A percentile compares a stretch with the other conserved stretches of the same genome.
These are phyloP conservation scores for Candida schatavii DNA, from an alignment of 805 yeast species.

Conservation along the genomic window DNA sequence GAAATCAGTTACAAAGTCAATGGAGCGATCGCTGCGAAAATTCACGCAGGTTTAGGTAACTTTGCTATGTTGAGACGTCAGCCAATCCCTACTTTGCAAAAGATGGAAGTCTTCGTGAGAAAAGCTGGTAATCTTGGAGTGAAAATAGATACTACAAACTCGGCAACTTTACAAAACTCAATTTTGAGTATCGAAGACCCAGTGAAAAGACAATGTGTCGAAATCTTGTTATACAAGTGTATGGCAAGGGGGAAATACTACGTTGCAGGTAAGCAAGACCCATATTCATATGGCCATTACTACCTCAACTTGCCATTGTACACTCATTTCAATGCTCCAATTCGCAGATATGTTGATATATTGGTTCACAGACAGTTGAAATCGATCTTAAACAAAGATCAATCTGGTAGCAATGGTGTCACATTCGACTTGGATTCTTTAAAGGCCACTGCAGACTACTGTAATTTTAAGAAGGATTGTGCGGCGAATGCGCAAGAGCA, in stretches of 20 bases:
- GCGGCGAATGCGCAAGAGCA: constrained; percentile 93
- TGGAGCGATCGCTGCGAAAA: constrained; percentile 76
- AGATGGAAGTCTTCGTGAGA: constrained; percentile 74
- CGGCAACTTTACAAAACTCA: constrained; percentile 70
- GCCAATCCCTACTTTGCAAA: constrained; percentile 75
- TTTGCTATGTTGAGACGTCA: constrained; percentile 84
- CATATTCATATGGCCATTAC: constrained; percentile 76
- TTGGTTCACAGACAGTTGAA: constrained; percentile 92
- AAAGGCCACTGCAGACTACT: constrained; percentile 83
- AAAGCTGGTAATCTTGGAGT: constrained; percentile 66
- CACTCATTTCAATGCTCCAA: constrained; percentile 92
- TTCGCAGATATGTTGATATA: constrained; percentile 87
- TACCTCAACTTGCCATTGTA: constrained; percentile 79
- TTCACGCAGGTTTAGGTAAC: constrained; percentile 75
- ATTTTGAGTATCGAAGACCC: constrained; percentile 62
- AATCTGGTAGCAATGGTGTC: background rate
- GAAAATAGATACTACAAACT: constrained; percentile 67
- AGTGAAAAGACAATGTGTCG: constrained; percentile 66
- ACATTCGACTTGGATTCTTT: constrained; percentile 63
- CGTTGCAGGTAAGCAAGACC: constrained; percentile 83
- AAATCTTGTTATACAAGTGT: constrained; percentile 75
- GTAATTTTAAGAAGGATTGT: constrained; percentile 94
- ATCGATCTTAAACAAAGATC: constrained; percentile 44
- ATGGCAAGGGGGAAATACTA: constrained; percentile 84
- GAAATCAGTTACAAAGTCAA: constrained; percentile 83